Percentiles rank a stretch among this genome's conserved stretches.
Conservation (phyloP, 2,329 filamentous ascomycete genomes). For the Scleromitrula shiraiana region DNA sequence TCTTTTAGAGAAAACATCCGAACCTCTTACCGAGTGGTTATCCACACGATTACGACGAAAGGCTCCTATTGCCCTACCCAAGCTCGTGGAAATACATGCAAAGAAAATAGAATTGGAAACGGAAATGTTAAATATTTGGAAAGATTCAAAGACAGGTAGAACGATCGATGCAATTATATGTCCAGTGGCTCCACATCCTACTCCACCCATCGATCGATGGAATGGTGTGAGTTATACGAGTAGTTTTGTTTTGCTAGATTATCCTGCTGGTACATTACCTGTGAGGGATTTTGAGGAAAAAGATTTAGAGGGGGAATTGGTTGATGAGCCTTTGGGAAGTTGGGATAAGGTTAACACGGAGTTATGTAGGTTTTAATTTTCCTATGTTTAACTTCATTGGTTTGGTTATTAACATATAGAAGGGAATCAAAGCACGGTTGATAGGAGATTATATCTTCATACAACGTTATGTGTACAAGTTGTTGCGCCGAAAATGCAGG, state of each 20-base stretch:
- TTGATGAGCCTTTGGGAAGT: slow-evolving; percentile 35
- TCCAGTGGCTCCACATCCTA: slow-evolving; percentile 55
- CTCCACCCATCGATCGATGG: slow-evolving; percentile 53
- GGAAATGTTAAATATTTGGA: slow-evolving; percentile 52
- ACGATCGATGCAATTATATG: slow-evolving; percentile 54
- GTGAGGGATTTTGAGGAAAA: slow-evolving; percentile 40
- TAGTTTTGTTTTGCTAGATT: slow-evolving; percentile 54
- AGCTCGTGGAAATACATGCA: slow-evolving; percentile 45
- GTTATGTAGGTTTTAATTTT: slow-evolving; percentile 39
- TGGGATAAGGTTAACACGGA: slow-evolving; percentile 55
- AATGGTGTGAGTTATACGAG: slow-evolving; percentile 56
- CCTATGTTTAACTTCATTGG: too few relatives aligned
- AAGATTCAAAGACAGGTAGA: slow-evolving; percentile 32
- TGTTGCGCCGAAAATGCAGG: slow-evolving; percentile 26
- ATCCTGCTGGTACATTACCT: slow-evolving; percentile 49
- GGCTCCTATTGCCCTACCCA: slow-evolving; percentile 37
- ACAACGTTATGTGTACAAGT: slow-evolving; percentile 26
- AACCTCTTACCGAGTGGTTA: slow-evolving; percentile 55
- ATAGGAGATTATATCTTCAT: slow-evolving; percentile 25
- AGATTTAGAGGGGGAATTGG: slow-evolving; percentile 46
- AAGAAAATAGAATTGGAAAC: slow-evolving; percentile 43
- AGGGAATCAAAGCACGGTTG: slow-evolving; percentile 23
- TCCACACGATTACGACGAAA: slow-evolving; percentile 41
- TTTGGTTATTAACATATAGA: not conserved
- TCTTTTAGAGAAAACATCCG: slow-evolving; percentile 44